phyloP scores from a whole-genome alignment of 352 stramenopile genomes.

The Globisporangium megalacanthum region DNA sequence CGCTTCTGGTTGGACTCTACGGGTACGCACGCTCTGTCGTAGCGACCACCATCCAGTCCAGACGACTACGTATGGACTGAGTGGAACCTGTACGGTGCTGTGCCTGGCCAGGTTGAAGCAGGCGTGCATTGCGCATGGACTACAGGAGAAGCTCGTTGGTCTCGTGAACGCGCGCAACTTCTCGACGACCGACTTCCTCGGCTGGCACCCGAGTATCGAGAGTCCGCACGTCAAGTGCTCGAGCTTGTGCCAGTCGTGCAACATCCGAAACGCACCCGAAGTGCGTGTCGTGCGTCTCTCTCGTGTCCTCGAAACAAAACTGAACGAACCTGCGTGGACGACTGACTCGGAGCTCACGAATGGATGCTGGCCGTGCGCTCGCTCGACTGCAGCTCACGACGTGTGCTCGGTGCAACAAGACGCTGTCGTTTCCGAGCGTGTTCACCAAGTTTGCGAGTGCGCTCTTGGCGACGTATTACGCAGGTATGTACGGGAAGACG shows the following conservation, averaged over 20 bases:
- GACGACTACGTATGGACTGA: neutral
- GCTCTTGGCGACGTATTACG: constrained; percentile 68
- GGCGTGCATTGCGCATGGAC: constrained; percentile 51
- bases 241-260: constrained; percentile 62
- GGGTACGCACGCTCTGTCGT: constrained; percentile 25
- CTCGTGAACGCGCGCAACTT: constrained; percentile 62
- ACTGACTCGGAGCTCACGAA: too few relatives aligned
- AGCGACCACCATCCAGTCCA: neutral
- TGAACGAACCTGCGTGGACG: too few relatives aligned
- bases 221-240: constrained; percentile 64
- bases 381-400: constrained; percentile 4
- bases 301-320: neutral
- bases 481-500: constrained; percentile 25
- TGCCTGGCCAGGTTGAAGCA: constrained; percentile 41
- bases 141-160: constrained; percentile 41
- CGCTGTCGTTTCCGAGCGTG: constrained; percentile 58
- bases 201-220: constrained; percentile 79
- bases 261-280: constrained; percentile 71
- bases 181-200: constrained; percentile 67
- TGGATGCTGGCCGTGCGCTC: neutral
- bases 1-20: constrained; percentile 70
- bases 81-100: neutral
- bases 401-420: constrained; percentile 52
- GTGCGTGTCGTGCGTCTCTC: constrained; percentile 11
- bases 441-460: constrained; percentile 79